Evolutionary conservation across 257 asterid species (phyloP).

Genomic region (Solanum peruvianum): DNA sequence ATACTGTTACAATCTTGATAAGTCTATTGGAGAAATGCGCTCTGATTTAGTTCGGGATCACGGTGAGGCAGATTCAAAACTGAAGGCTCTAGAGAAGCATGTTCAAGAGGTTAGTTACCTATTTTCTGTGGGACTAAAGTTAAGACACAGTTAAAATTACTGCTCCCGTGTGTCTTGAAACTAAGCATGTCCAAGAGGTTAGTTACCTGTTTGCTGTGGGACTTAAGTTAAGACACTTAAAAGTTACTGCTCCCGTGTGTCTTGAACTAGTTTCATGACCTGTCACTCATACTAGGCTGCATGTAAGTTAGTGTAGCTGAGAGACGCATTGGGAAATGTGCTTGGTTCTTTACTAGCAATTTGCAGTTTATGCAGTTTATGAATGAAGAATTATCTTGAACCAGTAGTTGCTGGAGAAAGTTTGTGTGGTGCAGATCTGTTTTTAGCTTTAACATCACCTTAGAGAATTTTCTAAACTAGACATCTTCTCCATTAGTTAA

Average conservation of each 20-base stretch:
- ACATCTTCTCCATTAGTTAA: not conserved
- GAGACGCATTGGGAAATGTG: not conserved
- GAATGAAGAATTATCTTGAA: not conserved
- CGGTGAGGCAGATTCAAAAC: constrained; percentile 66
- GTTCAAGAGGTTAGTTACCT: constrained; percentile 62
- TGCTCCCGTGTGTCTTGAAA: not conserved
- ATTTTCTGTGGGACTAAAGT: not conserved
- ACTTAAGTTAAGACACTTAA: not conserved
- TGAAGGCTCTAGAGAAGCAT: constrained; percentile 77
- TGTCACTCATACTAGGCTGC: not conserved
- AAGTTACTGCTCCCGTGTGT: not conserved
- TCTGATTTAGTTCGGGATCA: constrained; percentile 68
- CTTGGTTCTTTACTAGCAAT: not conserved
- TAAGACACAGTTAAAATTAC: not conserved
- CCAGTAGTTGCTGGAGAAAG: not conserved
- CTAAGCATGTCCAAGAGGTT: constrained; percentile 44
- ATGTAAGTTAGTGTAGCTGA: not conserved
- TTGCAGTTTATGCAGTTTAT: not conserved
- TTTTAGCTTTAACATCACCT: not conserved
- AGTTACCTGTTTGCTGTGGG: constrained; percentile 1
- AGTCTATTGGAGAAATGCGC: constrained; percentile 87
- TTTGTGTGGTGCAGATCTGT: not conserved
- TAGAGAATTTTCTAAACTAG: not conserved
- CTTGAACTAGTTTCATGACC: not conserved
- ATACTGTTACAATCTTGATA: constrained; percentile 86